Evolutionary conservation across 169 alveolate genomes (phyloP), one percentile per base, ranked within the genome.

Genomic region (Plasmodium relictum): DNA sequence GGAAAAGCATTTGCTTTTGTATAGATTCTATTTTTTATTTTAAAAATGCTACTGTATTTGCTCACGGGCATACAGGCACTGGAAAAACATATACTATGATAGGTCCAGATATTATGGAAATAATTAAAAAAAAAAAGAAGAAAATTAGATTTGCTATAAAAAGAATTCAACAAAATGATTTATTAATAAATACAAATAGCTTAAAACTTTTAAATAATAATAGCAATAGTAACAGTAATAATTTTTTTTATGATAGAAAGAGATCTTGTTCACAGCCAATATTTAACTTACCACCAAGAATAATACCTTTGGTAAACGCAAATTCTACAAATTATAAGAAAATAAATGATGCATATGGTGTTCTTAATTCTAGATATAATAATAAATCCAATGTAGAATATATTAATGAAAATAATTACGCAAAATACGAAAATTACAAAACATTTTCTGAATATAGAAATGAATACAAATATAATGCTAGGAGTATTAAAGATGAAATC

Each of bases 61-160:
- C 96, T 20, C 94, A 93, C 66, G 96, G 96, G 6, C 96, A 93
- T 56, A 93, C 96, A n/a, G 96, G 96, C 31, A 93, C 96, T 10
- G 96, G 96, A 6, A 93, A 93, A 73, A 93, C 96, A 0, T 93
- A 70, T 44, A 93, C 96, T 18, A 93, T 93, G 94, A 89, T 93
- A 50, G 96, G 96, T 16, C 95, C 96, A 14, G 96, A 93, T 39
- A 54, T 93, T 41, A 80, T 93, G 88, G 93, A 80, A 66, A 65
- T 86, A 63, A 86, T 86, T 71, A 86, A 86, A 24, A 70, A 63
- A 42, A 70, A 65, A 73, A 86, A 45, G 50, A 86, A 65, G 61
- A 86, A 31, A 71, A 59, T 20, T n/a, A 61, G 59, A 26, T 24
- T 54, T 20, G 16, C 66, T 14, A 42, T 24, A 22, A 69, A 52